Evolutionary conservation across 1,139 yeast genomes (phyloP).

Genomic region (Suhomyces bokatorum): DNA sequence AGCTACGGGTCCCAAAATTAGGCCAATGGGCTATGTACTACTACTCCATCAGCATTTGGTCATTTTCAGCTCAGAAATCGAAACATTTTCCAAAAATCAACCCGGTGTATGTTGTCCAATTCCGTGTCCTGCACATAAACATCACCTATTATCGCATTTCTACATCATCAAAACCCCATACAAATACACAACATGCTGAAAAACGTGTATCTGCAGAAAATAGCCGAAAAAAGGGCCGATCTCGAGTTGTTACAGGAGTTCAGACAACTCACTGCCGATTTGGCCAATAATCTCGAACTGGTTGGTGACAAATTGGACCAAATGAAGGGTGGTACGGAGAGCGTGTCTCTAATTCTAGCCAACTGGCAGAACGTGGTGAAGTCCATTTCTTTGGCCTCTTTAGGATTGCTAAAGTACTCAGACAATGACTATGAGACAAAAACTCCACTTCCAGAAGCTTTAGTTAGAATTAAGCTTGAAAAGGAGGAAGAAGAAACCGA

Average conservation of each 20-base stretch:
- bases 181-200: slow-evolving; percentile 15
- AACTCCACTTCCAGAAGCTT: slow-evolving; percentile 50
- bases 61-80: too few relatives aligned
- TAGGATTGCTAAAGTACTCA: slow-evolving; percentile 52
- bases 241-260: slow-evolving; percentile 53
- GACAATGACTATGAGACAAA: slow-evolving; percentile 46
- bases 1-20: too few relatives aligned
- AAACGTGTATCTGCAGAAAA: slow-evolving; percentile 28
- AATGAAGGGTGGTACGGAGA: slow-evolving; percentile 59
- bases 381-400: slow-evolving; percentile 67
- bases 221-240: slow-evolving; percentile 52
- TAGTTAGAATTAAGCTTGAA: slow-evolving; percentile 64
- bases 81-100: too few relatives aligned
- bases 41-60: too few relatives aligned
- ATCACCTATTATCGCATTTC: not conserved
- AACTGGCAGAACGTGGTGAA: slow-evolving; percentile 73
- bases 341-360: slow-evolving; percentile 54
- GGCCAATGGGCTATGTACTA: too few relatives aligned
- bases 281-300: slow-evolving; percentile 50
- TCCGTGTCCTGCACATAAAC: slow-evolving; percentile 1
- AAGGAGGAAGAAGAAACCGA: slow-evolving; percentile 28
- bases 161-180: not conserved
- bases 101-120: not conserved
- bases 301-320: slow-evolving; percentile 50
- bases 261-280: slow-evolving; percentile 44